A percentile compares a stretch with the other conserved stretches of the same genome.
phyloP scores from a whole-genome alignment of 2,329 filamentous ascomycete species.

The Cladosporium sp. region DNA sequence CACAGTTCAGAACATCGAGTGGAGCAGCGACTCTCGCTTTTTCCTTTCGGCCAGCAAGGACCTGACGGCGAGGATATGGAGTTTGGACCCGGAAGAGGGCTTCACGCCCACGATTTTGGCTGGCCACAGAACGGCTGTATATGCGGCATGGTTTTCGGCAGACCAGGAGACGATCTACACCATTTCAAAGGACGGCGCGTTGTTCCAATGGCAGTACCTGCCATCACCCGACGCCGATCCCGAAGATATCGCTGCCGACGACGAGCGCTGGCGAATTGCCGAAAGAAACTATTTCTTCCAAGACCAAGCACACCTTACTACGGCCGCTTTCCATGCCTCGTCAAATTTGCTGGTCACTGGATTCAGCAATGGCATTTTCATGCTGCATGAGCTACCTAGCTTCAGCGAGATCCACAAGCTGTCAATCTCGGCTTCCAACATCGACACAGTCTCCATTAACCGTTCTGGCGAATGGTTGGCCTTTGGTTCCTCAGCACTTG shows the following conservation, averaged over 20 bases:
- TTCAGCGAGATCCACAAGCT: conserved; percentile 92
- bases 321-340: conserved; percentile 81
- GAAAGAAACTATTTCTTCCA: conserved; percentile 93
- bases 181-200: conserved; percentile 92
- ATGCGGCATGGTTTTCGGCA: conserved; percentile 95
- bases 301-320: conserved; percentile 78
- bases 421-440: conserved; percentile 94
- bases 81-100: conserved; percentile 76
- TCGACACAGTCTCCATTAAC: conserved; percentile 93
- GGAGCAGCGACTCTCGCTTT: conserved; percentile 95
- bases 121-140: conserved; percentile 83
- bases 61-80: conserved; percentile 92
- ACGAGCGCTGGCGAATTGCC: conserved; percentile 84
- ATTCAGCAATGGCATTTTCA: conserved; percentile 92
- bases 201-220: conserved; percentile 89
- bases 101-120: conserved; percentile 87
- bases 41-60: conserved; percentile 91
- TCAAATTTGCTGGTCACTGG: conserved; percentile 93
- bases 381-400: conserved; percentile 90
- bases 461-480: conserved; percentile 94
- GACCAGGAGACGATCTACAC: conserved; percentile 96
- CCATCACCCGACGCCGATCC: conserved; percentile 48
- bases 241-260: conserved; percentile 55
- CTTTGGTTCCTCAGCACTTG: conserved; percentile 91
- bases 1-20: conserved; percentile 78